These are phyloP conservation scores for Geotrichum australiense DNA, from an alignment of 1,139 yeast genomes.

Conservation along the genomic window DNA sequence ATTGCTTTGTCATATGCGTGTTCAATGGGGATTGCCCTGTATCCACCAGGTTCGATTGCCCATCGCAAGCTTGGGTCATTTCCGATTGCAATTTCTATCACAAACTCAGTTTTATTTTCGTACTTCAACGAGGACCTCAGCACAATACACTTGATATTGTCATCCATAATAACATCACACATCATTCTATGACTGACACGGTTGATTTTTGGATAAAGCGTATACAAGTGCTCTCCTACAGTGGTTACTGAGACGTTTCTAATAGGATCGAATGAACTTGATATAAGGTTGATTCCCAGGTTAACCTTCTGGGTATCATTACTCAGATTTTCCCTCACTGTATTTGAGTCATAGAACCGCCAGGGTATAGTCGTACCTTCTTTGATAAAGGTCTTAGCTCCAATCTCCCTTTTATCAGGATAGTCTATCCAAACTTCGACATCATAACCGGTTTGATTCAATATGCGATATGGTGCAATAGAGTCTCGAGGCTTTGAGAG, in stretches of 20 bases:
- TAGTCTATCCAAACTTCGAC: slow-evolving; percentile 69
- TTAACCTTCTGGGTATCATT: slow-evolving; percentile 55
- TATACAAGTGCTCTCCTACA: slow-evolving; percentile 77
- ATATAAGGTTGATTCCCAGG: slow-evolving; percentile 54
- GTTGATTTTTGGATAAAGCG: slow-evolving; percentile 54
- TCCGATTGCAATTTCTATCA: slow-evolving; percentile 39
- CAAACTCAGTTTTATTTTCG: slow-evolving; percentile 63
- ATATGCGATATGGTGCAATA: slow-evolving; percentile 56
- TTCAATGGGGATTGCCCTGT: slow-evolving; percentile 66
- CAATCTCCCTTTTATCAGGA: slow-evolving; percentile 24
- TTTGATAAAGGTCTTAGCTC: slow-evolving; percentile 32
- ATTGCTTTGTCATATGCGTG: slow-evolving; percentile 54
- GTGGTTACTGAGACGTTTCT: slow-evolving; percentile 58
- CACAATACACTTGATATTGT: slow-evolving; percentile 68
- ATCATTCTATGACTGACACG: slow-evolving; percentile 68
- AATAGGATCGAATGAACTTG: slow-evolving; percentile 49
- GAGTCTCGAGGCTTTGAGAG: slow-evolving; percentile 63
- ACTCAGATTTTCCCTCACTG: slow-evolving; percentile 70
- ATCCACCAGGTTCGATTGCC: slow-evolving; percentile 46
- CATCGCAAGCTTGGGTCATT: slow-evolving; percentile 16
- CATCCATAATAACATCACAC: slow-evolving; percentile 62
- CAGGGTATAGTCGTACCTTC: slow-evolving; percentile 59
- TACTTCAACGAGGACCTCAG: slow-evolving; percentile 69
- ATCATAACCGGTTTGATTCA: slow-evolving; percentile 80
- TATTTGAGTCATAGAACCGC: slow-evolving; percentile 94